Conservation (phyloP, 2,329 filamentous ascomycete species). For the Botrytis tulipae region DNA sequence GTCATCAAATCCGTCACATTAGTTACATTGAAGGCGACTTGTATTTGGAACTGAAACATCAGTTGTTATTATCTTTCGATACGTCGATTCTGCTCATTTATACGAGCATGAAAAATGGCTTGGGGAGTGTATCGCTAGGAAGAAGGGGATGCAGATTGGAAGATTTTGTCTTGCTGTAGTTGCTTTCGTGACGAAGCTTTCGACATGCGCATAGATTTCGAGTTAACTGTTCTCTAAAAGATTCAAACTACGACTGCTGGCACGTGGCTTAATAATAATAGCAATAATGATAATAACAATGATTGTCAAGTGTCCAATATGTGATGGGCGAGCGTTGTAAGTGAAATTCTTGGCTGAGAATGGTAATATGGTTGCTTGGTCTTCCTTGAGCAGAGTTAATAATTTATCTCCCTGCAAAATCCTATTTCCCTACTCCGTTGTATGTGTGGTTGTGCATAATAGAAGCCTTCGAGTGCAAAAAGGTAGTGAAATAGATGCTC, state of each 20-base stretch:
- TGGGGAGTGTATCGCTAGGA: background rate
- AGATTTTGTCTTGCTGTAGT: background rate
- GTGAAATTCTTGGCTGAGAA: background rate
- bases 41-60: background rate
- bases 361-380: background rate
- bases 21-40: background rate
- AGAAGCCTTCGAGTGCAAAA: background rate
- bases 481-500: background rate
- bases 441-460: background rate
- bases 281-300: too few relatives aligned
- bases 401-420: background rate
- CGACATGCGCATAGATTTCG: background rate
- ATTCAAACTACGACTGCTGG: background rate
- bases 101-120: background rate
- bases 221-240: too few relatives aligned
- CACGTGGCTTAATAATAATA: background rate
- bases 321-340: background rate
- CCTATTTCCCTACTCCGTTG: accelerated
- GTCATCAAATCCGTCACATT: background rate
- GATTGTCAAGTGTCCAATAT: background rate
- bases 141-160: background rate
- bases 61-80: background rate
- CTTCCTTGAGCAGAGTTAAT: background rate
- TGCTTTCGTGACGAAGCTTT: background rate
- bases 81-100: background rate